Conservation (phyloP, 192 early-diverging fungal genomes). For the Irineochytrium annulatum region DNA sequence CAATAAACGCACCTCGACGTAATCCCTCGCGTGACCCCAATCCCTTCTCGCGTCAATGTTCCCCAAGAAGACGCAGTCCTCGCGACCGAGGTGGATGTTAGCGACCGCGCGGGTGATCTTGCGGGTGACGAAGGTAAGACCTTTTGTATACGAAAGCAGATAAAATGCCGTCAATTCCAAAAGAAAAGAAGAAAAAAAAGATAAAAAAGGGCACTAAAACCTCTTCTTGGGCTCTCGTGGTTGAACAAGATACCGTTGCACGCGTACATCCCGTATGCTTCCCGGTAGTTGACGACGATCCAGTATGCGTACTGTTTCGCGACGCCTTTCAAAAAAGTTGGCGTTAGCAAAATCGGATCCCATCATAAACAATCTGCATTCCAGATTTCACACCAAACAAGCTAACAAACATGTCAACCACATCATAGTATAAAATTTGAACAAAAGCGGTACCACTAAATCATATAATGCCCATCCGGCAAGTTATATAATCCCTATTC, state of each 20-base stretch:
- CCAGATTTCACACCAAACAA: too few species aligned
- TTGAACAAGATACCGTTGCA: conserved; percentile 79
- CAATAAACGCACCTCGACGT: conserved; percentile 38
- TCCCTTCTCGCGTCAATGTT: conserved; percentile 77
- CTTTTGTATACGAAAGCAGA: conserved; percentile 1
- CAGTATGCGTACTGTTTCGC: conserved; percentile 80
- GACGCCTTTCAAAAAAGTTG: conserved; percentile 34
- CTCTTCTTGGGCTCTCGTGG: conserved; percentile 72
- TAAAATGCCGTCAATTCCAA: not conserved
- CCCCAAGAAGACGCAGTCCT: conserved; percentile 68
- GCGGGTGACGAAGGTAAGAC: conserved; percentile 68
- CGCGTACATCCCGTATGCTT: conserved; percentile 73
- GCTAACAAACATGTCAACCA: too few species aligned
- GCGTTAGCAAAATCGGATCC: not conserved
- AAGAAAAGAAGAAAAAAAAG: not conserved
- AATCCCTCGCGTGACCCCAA: conserved; percentile 79
- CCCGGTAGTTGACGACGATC: conserved; percentile 78
- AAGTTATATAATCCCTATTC: too few species aligned
- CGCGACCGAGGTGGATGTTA: conserved; percentile 61
- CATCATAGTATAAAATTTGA: too few species aligned
- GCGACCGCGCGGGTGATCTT: conserved; percentile 76
- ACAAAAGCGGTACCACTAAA: too few species aligned
- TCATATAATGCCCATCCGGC: too few species aligned
- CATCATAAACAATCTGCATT: too few species aligned
- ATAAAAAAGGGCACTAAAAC: conserved; percentile 28